Base-by-base conservation (phyloP, 2,329 filamentous ascomycete genomes). In the Aspergillus japonicus region DNA sequence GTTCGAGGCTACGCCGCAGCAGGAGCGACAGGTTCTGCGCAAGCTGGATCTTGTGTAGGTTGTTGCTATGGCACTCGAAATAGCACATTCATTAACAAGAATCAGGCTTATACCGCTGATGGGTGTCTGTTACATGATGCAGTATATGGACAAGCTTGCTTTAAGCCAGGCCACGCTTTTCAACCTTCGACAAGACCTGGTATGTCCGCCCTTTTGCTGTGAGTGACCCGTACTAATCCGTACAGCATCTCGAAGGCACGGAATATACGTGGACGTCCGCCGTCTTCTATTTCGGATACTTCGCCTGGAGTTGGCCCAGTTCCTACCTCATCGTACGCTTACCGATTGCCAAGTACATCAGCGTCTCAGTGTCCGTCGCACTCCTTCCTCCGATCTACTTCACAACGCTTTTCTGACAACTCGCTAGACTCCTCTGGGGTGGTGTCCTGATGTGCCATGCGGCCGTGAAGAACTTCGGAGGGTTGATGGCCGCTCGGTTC, bases 401-500 rank as follows among this genome's bases (percentile, higher is more conserved):
- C 19, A 11, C 16, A 39, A 14, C 31, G 21, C 73, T 71, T 29
- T 29, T 3, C 66, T 75, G 8, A 55, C 23, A 69, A 8, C 67
- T 2, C 73, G 23, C 64, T 14, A 66, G 61, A 23, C 66, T 70
- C n/a, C 5, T 72, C 12, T 75, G 73, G 73, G 73, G 73, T 53
- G 71, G 66, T 4, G 54, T 72, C 21, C 50, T 75, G 5, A 70
- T 74, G 69, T 73, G 69, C 52, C 71, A 73, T 59, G 71, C 70
- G 1, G 71, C 69, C 1, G 65, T 64, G 21, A 70, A 62, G 10
- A 66, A 60, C 52, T 74, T 70, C 35, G 64, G 63, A 0, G 71
- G 73, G 0, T 63, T 80, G 12, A 75, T 81, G 67, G 69, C 73
- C 3, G 74, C 77, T 24, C 68, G 80, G 16, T 79, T 80, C 56